Base-by-base conservation (phyloP, 148 eudicot species). In the Vaccinium macrocarpon region DNA sequence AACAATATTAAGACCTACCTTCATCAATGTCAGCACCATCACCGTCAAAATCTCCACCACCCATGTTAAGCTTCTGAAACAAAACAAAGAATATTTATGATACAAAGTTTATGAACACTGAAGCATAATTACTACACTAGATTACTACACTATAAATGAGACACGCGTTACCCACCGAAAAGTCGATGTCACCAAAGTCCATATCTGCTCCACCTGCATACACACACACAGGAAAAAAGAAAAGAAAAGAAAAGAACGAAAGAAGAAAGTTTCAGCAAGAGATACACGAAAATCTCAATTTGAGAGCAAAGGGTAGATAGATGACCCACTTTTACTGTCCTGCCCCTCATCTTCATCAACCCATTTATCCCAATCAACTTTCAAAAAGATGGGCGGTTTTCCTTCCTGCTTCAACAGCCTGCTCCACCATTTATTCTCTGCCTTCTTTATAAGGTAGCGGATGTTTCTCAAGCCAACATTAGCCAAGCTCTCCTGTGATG, bases 341-440 rank as follows among this genome's bases (percentile, higher is more conserved):
- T 94, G 90, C 81, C 90, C 95, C 72, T 93, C 98, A 84, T 95
- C 97, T 91, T 95, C 98, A 87, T 93, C 98, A 42, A 91, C 93
- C 98, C 96, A 95, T 86, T 90, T 95, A 76, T 93, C 94, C 98
- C 98, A 95, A 81, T 95, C 98, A 84, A 92, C 96, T 86, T 92
- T 95, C 82, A 95, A 62, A 86, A 92, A 95, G 21, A 82, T 66
- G 0, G 95, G 96, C 12, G 91, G 89, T 85, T 92, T 95, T 53
- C 96, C 98, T 53, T 89, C 92, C 62, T 90, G 91, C 82, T 93
- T 92, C 72, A 95, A 74, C 50, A 92, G 81, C 80, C 95, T 91
- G 61, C 85, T 88, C 98, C 98, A 95, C 96, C 98, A 95, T 86
- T 92, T 92, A 83, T 87, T 87, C 75, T 95, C 96, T 8, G 90